Base-by-base conservation (phyloP, 1,284 basidiomycete species). In the Omphalotus olearius region DNA sequence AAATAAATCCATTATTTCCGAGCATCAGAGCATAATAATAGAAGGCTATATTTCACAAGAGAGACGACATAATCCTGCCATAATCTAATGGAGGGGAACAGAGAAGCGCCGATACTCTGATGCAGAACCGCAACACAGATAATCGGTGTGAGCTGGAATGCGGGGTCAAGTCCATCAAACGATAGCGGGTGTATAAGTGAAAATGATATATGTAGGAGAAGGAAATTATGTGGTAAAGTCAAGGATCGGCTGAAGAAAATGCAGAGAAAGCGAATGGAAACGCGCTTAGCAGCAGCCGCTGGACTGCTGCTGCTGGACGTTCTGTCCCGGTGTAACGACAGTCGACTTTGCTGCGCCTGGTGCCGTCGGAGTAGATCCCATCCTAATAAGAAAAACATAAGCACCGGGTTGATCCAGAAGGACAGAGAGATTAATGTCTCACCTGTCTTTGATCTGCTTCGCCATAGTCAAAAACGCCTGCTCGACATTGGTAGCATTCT, bases 401-500 rank as follows among this genome's bases (percentile, higher is more conserved):
- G 44, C 20, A 50, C 42, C 20, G 39, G 40, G 43, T 18, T 23
- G 17, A 14, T 18, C 37, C 16, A 25, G 14, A 9, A 40, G 36
- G 43, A 14, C 10, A 13, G 17, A n/a, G 7, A 30, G 7, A 5
- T 5, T 28, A 9, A 7, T 33, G 30, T 61, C 79, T 39, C 63
- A 88, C 88, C 93, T 86, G 72, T 97, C 94, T 74, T 97, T 97
- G 73, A 97, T 98, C 75, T 98, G 93, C 76, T 97, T 97, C 16
- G 96, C 96, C 87, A 99, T 93, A 54, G 93, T 96, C 82, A 99
- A 85, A 85, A 99, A 99, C 16, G 97, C 97, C 69, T 99, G 94
- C 71, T 99, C 97, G 57, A 99, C 97, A 65, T 98, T 98, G 57
- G 93, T 93, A 48, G 96, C 93, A 64, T 93, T 93, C 90, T 99